These are phyloP conservation scores for Fusarium ramigenum DNA, from an alignment of 2,329 filamentous ascomycete species.

Conservation along the genomic window DNA sequence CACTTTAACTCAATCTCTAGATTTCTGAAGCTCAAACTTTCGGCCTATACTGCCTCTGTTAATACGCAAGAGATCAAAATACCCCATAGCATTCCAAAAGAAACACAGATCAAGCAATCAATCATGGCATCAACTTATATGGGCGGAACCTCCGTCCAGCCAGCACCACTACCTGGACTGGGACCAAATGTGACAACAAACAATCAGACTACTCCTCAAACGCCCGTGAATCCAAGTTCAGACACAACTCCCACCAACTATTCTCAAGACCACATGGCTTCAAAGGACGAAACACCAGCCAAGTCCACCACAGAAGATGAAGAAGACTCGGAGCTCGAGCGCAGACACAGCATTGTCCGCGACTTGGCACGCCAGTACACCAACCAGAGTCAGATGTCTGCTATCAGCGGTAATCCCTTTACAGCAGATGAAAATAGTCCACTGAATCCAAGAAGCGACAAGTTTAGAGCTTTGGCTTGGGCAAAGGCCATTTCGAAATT, in stretches of 20 bases:
- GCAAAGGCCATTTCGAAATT: slow-evolving; percentile 35
- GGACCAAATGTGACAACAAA: neutral
- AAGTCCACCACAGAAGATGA: slow-evolving; percentile 42
- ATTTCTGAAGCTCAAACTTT: neutral
- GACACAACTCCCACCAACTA: slow-evolving; percentile 1
- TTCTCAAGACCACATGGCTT: neutral
- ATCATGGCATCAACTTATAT: slow-evolving; percentile 9
- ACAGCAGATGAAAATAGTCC: slow-evolving; percentile 52
- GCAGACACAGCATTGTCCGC: slow-evolving; percentile 53
- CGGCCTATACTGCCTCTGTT: neutral
- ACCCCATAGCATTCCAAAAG: neutral
- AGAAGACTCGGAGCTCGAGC: slow-evolving; percentile 50
- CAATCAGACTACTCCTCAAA: neutral
- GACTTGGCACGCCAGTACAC: slow-evolving; percentile 62
- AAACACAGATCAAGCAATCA: neutral
- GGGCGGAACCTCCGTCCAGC: neutral
- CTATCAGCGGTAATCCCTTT: slow-evolving; percentile 40
- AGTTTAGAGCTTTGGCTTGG: slow-evolving; percentile 33
- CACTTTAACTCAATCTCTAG: neutral
- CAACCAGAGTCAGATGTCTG: slow-evolving; percentile 60
- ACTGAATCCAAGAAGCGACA: slow-evolving; percentile 53
- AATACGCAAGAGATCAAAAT: rapidly evolving
- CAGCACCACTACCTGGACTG: neutral
- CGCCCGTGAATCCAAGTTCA: neutral
- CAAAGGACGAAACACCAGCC: neutral